phyloP scores from a whole-genome alignment of 257 asterid genomes.

The Gynochthodes officinalis region DNA sequence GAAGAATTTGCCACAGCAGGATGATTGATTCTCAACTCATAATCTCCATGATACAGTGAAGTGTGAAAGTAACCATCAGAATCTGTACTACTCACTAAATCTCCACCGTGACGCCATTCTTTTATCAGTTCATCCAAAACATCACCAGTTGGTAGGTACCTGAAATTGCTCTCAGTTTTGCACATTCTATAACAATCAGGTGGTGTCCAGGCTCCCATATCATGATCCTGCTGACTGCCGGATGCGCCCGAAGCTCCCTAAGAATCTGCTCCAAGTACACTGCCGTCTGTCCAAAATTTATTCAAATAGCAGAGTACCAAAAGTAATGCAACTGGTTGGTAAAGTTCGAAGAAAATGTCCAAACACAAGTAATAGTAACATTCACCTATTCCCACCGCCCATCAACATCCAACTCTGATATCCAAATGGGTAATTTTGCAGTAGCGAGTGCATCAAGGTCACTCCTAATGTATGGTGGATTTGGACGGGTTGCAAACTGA shows the following conservation, averaged over 20 bases:
- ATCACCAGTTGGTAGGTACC: constrained; percentile 46
- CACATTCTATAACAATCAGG: constrained; percentile 63
- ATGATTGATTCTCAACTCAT: constrained; percentile 27
- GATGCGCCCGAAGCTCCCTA: constrained; percentile 46
- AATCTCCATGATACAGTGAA: constrained; percentile 51
- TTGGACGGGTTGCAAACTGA: constrained; percentile 41
- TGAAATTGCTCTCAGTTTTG: constrained; percentile 52
- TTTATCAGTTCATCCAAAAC: constrained; percentile 38
- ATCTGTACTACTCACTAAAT: constrained; percentile 29
- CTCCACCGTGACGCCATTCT: constrained; percentile 10
- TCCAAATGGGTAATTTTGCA: constrained; percentile 58
- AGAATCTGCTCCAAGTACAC: constrained; percentile 42
- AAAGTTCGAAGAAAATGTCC: no score
- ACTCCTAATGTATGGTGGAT: constrained; percentile 39
- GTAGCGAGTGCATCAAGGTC: constrained; percentile 52
- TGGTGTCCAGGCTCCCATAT: constrained; percentile 58
- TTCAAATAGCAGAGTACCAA: no score
- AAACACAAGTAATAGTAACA: no score
- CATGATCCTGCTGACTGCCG: constrained; percentile 35
- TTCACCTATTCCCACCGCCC: constrained; percentile 41
- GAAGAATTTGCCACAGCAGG: background rate
- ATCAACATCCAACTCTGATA: constrained; percentile 59
- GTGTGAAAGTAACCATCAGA: constrained; percentile 37
- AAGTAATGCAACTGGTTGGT: no score
- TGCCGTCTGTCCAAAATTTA: constrained; percentile 13